Evolutionary conservation across 2,329 filamentous ascomycete genomes (phyloP).

Genomic region (Monosporascus sp.): DNA sequence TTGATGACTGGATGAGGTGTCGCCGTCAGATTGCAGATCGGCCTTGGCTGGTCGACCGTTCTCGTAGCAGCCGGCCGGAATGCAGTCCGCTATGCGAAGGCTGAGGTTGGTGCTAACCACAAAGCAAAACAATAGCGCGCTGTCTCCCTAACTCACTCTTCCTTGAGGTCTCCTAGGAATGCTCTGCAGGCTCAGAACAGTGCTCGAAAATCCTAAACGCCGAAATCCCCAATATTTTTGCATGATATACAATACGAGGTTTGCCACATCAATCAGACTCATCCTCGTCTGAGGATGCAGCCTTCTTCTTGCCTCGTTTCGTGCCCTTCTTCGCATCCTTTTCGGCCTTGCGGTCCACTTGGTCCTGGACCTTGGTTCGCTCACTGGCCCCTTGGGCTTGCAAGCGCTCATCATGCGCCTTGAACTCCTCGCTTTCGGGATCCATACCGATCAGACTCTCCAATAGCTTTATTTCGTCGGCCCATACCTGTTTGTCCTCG

Average conservation of each 20-base stretch:
- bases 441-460: conserved; percentile 86
- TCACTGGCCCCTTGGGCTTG: conserved; percentile 64
- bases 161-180: no score
- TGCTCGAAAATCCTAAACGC: background rate
- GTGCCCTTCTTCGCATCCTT: conserved; percentile 46
- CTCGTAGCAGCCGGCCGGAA: no score
- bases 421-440: conserved; percentile 67
- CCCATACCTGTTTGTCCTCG: conserved; percentile 83
- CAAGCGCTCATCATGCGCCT: conserved; percentile 56
- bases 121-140: no score
- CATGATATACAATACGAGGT: background rate
- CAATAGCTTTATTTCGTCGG: conserved; percentile 88
- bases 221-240: background rate
- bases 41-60: no score
- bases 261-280: conserved; percentile 15
- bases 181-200: background rate
- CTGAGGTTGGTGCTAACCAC: no score
- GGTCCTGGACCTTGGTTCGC: conserved; percentile 68
- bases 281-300: conserved; percentile 18
- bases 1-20: no score
- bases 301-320: conserved; percentile 22
- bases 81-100: no score
- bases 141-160: no score
- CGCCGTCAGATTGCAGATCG: no score
- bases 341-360: conserved; percentile 69